Evolutionary conservation across 2,329 filamentous ascomycete species (phyloP), one percentile per base, ranked within the genome.

Genomic region (Malbranchea zuffiana): DNA sequence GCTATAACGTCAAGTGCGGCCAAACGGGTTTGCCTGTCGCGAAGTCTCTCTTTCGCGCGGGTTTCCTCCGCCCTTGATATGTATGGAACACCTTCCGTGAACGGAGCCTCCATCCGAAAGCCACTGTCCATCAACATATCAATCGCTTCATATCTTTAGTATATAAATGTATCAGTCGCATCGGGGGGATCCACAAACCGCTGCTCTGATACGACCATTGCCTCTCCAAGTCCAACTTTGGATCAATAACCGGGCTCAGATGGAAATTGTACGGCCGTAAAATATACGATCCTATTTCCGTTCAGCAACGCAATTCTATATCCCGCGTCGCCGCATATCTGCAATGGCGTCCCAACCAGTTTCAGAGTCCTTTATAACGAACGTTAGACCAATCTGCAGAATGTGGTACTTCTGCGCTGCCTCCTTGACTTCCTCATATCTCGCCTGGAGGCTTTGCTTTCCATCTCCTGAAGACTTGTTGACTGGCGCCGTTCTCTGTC

Each of bases 361-460:
- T 6, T 67, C 55, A 5, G 51, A 45, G 51, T 77, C 67, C 51
- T 80, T 72, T 35, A 63, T 62, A n/a, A 74, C 74, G 48, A 75
- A 71, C 0, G 78, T 81, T 40, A 82, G 56, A n/a, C 78, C 78
- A 37, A 80, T 58, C 50, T 82, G 78, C 2, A 81, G 59, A 35
- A 81, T 70, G 42, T 76, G 71, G 47, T 75, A 81, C 25, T 66
- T 68, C 43, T 78, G 69, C 3, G 77, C 77, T 2, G 73, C 74
- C 18, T 59, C 58, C 50, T 73, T 78, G 39, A 66, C 65, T 44
- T 81, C 75, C 7, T 62, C 56, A 50, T 81, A 82, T 38, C 72
- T 68, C 28, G 76, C 60, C 47, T 80, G 71, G 2, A 81, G 57
- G 3, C 67, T 68, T 20, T 66, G 66, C 40, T 65, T 66, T 23